These are phyloP conservation scores for Datura wrightii DNA, from an alignment of 257 asterid species.

Conservation along the genomic window DNA sequence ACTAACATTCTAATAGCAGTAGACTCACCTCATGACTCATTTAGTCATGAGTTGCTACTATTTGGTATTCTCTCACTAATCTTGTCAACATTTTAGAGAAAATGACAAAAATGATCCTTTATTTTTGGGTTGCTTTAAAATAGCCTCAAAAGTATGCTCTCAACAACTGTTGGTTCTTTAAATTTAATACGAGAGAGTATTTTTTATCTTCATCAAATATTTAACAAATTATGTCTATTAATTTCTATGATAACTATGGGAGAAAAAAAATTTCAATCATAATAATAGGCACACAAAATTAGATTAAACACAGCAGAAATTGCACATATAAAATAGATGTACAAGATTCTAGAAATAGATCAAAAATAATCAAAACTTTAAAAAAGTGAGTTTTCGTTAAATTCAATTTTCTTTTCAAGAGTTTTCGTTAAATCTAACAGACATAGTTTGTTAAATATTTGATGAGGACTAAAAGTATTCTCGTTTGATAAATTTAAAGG, in stretches of 20 bases:
- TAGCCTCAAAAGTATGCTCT: too few relatives aligned
- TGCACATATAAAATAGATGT: neutral
- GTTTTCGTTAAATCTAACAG: neutral
- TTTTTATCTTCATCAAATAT: neutral
- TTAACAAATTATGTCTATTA: neutral
- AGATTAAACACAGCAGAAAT: neutral
- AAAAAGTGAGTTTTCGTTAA: neutral
- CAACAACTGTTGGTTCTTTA: too few relatives aligned
- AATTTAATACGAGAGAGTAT: too few relatives aligned
- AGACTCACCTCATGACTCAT: neutral
- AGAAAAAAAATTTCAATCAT: too few relatives aligned
- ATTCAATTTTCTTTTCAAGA: neutral
- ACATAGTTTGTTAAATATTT: neutral
- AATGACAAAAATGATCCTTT: neutral
- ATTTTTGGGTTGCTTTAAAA: neutral
- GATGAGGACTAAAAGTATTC: too few relatives aligned
- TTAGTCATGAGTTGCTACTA: neutral
- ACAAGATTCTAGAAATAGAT: neutral
- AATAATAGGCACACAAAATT: neutral
- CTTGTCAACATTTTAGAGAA: neutral
- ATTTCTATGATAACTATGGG: neutral
- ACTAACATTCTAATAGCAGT: neutral
- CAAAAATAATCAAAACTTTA: neutral
- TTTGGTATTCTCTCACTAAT: conserved; percentile 24
- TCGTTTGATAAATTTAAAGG: neutral